Base-by-base conservation (phyloP, 108 stramenopile species). In the Stephanodiscus minutulus region DNA sequence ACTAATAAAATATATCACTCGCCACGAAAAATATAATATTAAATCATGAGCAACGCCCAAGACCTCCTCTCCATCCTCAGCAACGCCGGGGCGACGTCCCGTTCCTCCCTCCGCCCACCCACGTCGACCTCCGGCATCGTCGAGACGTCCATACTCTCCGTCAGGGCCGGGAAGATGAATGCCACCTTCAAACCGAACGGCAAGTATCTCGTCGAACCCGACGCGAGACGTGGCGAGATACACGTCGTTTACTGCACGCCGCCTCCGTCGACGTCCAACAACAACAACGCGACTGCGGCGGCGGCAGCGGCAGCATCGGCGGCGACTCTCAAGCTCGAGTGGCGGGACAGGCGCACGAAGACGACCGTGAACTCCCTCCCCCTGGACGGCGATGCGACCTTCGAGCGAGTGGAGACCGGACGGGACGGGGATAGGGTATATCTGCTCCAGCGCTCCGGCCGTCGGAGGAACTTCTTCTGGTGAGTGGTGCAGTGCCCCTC, bases 161-260 rank as follows among this genome's bases (percentile, higher is more conserved):
- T 90, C 84, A 88, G 89, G 66, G 88, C 89, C 29, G 92, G 92
- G 28, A 89, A 85, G 56, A 83, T 93, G 79, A 80, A 79, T 25
- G 64, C 87, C 72, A 65, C 72, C 25, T 65, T 85, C 13, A 21
- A 70, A 54, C 74, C 70, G 15, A 89, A 76, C 39, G 87, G 86
- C 3, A 87, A 88, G 28, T 93, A 86, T 57, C 66, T 69, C 43
- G 81, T 83, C 50, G 68, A 70, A 29, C 88, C 91, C 18, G 88
- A 90, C 57, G 74, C 73, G 9, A 77, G 88, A n/a, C 87, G 92
- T 15, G 89, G 88, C 12, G 79, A 90, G 77, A 61, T 93, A 17
- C 79, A 85, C 28, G 39, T 91, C 31, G 74, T 85, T 6, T 86
- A 81, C 74, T 61, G 70, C 44, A 20, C 60, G 28, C 22, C 50